Base-by-base conservation (phyloP, 2,329 filamentous ascomycete genomes). In the Periconia sp. region DNA sequence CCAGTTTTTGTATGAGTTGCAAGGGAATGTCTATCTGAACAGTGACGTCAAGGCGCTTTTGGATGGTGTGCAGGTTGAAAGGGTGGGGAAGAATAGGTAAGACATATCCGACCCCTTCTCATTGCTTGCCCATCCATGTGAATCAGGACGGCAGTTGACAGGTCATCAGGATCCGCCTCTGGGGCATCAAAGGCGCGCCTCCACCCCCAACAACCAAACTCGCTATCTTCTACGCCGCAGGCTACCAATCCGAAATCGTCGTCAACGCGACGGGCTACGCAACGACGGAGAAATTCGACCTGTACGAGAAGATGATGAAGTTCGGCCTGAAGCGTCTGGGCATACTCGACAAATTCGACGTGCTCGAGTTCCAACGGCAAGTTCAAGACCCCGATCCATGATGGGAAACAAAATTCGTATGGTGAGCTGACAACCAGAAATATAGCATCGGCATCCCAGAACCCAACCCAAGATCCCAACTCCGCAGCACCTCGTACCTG, bases 341-440 rank as follows among this genome's bases (percentile, higher is more conserved):
- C 2, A 61, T 71, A 4, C 42, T 66, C 17, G 62, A 74, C 15
- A 62, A 73, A 23, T 70, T 80, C 31, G 73, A 80, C 40, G 59
- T 77, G 3, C 65, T 82, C n/a, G 78, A 81, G 25, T 81, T 82
- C 37, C 78, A 81, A 56, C 73, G 62, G 55, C 69, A 57, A 40
- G 23, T 12, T 25, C 23, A 8, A 7, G 7, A 25, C 23, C n/a
- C n/a, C n/a, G n/a, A n/a, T n/a, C n/a, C n/a, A n/a, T n/a, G n/a
- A n/a, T n/a, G n/a, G n/a, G n/a, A n/a, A n/a, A n/a, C n/a, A n/a
- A n/a, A n/a, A n/a, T n/a, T n/a, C n/a, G n/a, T n/a, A n/a, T n/a
- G n/a, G n/a, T n/a, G n/a, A n/a, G n/a, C n/a, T n/a, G n/a, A n/a
- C n/a, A n/a, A n/a, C n/a, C n/a, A n/a, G n/a, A n/a, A n/a, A n/a